Evolutionary conservation across 306 rosid species (phyloP).

Genomic region (Casuarina equisetifolia): DNA sequence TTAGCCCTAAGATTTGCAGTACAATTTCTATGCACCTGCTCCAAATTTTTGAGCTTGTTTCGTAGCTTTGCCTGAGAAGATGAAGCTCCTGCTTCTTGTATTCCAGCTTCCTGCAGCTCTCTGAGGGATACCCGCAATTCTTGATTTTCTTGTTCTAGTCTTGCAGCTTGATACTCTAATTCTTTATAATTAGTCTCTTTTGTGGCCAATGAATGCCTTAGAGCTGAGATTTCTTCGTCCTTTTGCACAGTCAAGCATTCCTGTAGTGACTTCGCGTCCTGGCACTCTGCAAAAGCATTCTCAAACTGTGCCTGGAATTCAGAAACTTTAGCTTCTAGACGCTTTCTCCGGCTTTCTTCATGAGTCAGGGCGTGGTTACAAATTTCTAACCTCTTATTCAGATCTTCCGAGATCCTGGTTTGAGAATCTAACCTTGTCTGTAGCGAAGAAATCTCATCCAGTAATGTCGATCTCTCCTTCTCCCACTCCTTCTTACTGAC

Average conservation of each 20-base stretch:
- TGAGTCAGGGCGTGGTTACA: constrained; percentile 72
- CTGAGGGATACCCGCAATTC: constrained; percentile 48
- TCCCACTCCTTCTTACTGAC: constrained; percentile 63
- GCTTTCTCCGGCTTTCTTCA: constrained; percentile 70
- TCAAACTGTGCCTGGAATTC: constrained; percentile 45
- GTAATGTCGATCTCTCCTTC: constrained; percentile 50
- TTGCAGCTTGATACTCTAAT: constrained; percentile 45
- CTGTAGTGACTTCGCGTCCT: constrained; percentile 41
- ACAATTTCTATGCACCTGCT: constrained; percentile 55
- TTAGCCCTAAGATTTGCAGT: constrained; percentile 45
- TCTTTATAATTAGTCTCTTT: constrained; percentile 63
- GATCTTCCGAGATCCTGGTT: constrained; percentile 52
- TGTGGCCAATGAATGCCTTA: constrained; percentile 54
- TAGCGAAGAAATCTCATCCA: constrained; percentile 64
- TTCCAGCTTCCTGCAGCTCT: constrained; percentile 77
- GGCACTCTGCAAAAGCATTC: constrained; percentile 37
- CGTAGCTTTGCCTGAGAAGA: constrained; percentile 63
- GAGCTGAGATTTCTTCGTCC: constrained; percentile 58
- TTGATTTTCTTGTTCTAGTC: constrained; percentile 69
- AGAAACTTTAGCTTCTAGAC: constrained; percentile 61
- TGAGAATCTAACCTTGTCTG: constrained; percentile 65
- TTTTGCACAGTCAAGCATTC: constrained; percentile 44
- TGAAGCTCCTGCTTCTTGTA: constrained; percentile 65
- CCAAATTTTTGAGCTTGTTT: constrained; percentile 57
- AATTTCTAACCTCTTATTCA: constrained; percentile 45